Evolutionary conservation across 2,329 filamentous ascomycete genomes (phyloP).

Genomic region (Trematosphaeria pertusa): DNA sequence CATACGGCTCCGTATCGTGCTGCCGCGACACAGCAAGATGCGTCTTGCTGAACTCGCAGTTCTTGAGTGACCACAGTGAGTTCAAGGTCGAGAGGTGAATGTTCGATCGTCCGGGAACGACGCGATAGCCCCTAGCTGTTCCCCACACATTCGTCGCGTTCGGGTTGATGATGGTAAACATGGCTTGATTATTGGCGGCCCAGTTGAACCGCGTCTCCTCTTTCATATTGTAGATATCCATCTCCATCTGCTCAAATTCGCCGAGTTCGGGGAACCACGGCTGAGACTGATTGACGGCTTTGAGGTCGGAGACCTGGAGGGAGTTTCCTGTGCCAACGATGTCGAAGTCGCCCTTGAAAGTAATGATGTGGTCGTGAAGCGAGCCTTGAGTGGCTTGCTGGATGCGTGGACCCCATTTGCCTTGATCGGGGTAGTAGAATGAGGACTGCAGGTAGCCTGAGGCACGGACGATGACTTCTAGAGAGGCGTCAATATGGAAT

Average conservation of each 20-base stretch:
- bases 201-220: conserved; percentile 59
- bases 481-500: conserved; percentile 40
- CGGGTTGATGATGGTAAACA: conserved; percentile 61
- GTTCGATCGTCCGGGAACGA: conserved; percentile 36
- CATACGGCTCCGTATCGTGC: conserved; percentile 55
- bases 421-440: conserved; percentile 42
- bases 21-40: conserved; percentile 53
- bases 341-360: conserved; percentile 52
- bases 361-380: conserved; percentile 50
- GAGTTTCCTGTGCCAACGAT: conserved; percentile 44
- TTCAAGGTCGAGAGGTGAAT: conserved; percentile 45
- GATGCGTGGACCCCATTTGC: conserved; percentile 48
- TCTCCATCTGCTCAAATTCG: conserved; percentile 37
- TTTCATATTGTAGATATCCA: conserved; percentile 40
- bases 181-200: conserved; percentile 53
- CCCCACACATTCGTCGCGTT: conserved; percentile 59
- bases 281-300: conserved; percentile 27
- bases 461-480: conserved; percentile 44
- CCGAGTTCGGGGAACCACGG: conserved; percentile 46
- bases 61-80: conserved; percentile 46
- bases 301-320: conserved; percentile 41
- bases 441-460: conserved; percentile 41
- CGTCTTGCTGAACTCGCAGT: conserved; percentile 44
- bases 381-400: conserved; percentile 46
- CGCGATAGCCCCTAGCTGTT: conserved; percentile 60